Evolutionary conservation across 164 flowering plant species (phyloP).

Genomic region (Litsea cubeba): DNA sequence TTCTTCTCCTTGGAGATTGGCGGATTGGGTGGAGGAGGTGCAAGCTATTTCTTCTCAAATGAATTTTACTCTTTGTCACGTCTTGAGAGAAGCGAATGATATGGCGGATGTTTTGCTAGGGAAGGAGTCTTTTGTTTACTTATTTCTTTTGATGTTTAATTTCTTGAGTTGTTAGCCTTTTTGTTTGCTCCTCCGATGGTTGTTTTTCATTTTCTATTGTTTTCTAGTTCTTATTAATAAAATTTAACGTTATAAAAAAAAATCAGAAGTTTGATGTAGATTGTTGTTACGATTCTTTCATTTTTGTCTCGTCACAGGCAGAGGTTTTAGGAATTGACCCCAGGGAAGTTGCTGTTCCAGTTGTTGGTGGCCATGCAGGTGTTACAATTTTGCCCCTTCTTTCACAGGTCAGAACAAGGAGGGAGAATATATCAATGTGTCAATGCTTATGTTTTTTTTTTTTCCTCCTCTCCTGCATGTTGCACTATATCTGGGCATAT

Average conservation of each 20-base stretch:
- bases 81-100: no score
- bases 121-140: not conserved
- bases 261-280: not conserved
- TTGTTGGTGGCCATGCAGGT: slow-evolving; percentile 40
- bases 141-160: not conserved
- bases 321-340: slow-evolving; percentile 51
- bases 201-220: no score
- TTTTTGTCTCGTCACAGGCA: slow-evolving; percentile 34
- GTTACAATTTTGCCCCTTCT: slow-evolving; percentile 34
- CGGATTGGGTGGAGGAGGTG: no score
- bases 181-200: not conserved
- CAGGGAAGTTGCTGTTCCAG: slow-evolving; percentile 35
- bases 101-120: no score
- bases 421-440: not conserved
- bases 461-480: not conserved
- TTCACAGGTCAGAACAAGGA: slow-evolving; percentile 16
- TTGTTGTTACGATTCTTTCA: not conserved
- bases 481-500: not conserved
- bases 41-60: no score
- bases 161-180: not conserved
- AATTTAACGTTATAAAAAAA: no score
- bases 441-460: not conserved
- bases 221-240: no score
- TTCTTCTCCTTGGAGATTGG: no score
- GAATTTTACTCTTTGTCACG: no score